Evolutionary conservation across 2,329 filamentous ascomycete species (phyloP).

Genomic region (Apiospora malaysiana): DNA sequence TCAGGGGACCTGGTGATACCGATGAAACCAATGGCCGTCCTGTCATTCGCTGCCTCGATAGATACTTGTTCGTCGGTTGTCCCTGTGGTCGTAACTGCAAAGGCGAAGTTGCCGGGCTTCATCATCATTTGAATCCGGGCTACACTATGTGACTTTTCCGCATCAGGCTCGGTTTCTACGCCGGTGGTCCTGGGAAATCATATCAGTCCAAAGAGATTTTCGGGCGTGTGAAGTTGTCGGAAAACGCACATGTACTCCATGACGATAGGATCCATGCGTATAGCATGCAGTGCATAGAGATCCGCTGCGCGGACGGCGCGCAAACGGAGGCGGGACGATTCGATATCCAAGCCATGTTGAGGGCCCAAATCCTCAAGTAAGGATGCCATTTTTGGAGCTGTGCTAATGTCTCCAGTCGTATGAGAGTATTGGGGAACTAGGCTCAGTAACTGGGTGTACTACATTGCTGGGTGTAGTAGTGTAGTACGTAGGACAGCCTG

Average conservation of each 20-base stretch:
- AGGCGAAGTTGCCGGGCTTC: not conserved
- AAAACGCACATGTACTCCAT: conserved; percentile 18
- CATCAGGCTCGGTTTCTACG: not conserved
- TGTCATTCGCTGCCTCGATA: not conserved
- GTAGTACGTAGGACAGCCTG: too few relatives aligned
- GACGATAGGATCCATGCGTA: not conserved
- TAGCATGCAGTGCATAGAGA: conserved; percentile 43
- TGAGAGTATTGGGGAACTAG: too few relatives aligned
- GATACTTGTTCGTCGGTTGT: not conserved
- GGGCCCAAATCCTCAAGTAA: not conserved
- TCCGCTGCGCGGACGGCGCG: conserved; percentile 45
- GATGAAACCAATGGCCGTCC: not conserved
- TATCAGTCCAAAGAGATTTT: not conserved
- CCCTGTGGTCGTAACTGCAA: not conserved
- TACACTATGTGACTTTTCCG: conserved; percentile 10
- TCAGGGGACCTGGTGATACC: conserved; percentile 4
- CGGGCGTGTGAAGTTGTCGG: too few relatives aligned
- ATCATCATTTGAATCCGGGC: conserved; percentile 6
- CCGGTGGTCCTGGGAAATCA: conserved; percentile 2
- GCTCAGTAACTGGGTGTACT: not conserved
- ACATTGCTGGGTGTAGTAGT: not conserved
- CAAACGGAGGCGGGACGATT: conserved; percentile 32
- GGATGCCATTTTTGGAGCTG: not conserved
- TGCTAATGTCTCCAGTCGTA: too few relatives aligned
- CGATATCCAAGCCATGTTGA: not conserved